These are phyloP conservation scores for Mortierella sp. DNA, from an alignment of 371 early-diverging fungal species.

Conservation along the genomic window DNA sequence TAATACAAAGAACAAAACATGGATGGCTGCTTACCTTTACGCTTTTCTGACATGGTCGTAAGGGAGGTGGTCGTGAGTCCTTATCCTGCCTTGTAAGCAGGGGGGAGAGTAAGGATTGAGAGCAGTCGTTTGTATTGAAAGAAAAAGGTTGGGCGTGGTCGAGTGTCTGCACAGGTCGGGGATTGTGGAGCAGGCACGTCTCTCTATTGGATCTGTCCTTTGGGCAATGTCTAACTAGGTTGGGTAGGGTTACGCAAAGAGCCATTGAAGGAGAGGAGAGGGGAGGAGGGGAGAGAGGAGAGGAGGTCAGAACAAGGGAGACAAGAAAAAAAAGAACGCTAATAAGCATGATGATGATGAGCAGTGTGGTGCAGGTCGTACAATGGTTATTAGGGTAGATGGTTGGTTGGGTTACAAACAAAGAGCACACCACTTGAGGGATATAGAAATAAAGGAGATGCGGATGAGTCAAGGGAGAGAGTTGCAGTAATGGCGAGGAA, in stretches of 20 bases:
- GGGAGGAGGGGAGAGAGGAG: conserved; percentile 7
- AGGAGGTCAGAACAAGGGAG: conserved; percentile 13
- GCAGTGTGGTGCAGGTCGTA: conserved; percentile 5
- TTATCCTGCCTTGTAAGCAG: neutral
- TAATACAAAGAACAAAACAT: neutral
- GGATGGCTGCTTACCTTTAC: conserved; percentile 31
- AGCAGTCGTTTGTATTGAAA: neutral
- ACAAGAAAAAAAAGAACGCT: neutral
- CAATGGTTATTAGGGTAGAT: neutral
- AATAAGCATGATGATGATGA: conserved; percentile 5
- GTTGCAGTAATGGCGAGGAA: neutral
- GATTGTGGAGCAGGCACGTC: conserved; percentile 10
- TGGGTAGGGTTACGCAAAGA: conserved; percentile 9
- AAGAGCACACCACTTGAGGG: neutral
- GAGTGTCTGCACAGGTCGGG: conserved; percentile 12
- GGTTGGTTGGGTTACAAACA: neutral
- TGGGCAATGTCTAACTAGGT: neutral
- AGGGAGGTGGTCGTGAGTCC: neutral
- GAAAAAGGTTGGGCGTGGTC: neutral
- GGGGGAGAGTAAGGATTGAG: conserved; percentile 5
- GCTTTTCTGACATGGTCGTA: conserved; percentile 36
- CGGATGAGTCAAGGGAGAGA: neutral
- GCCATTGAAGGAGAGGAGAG: neutral
- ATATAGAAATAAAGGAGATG: neutral
- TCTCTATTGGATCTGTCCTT: conserved; percentile 14